A percentile compares a stretch with the other conserved stretches of the same genome.
Evolutionary conservation across 768 basidiomycete genomes (phyloP).

Genomic region (Steccherinum ochraceum): DNA sequence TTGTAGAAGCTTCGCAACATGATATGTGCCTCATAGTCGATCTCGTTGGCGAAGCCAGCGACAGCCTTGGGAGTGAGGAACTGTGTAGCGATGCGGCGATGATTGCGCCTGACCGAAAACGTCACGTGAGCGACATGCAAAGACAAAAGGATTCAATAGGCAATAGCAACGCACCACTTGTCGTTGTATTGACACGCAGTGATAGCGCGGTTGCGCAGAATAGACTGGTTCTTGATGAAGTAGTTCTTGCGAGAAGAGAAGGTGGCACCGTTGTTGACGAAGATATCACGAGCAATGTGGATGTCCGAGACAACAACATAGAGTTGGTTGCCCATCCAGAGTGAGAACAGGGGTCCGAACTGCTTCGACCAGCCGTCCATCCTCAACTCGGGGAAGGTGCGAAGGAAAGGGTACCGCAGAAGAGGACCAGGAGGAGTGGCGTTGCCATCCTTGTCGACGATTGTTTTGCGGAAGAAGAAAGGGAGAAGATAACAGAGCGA

Average conservation of each 20-base stretch:
- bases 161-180: slow-evolving; percentile 24
- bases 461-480: slow-evolving; percentile 14
- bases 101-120: slow-evolving; percentile 27
- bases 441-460: slow-evolving; percentile 18
- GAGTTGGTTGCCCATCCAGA: slow-evolving; percentile 42
- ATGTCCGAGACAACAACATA: slow-evolving; percentile 41
- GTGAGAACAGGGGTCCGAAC: slow-evolving; percentile 38
- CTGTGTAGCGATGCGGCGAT: slow-evolving; percentile 31
- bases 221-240: slow-evolving; percentile 38
- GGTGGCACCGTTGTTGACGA: slow-evolving; percentile 36
- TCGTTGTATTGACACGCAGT: slow-evolving; percentile 38
- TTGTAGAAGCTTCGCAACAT: slow-evolving; percentile 30
- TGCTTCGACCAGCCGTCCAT: slow-evolving; percentile 36
- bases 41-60: slow-evolving; percentile 26
- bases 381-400: slow-evolving; percentile 35
- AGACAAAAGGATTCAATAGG: neutral
- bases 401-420: slow-evolving; percentile 30
- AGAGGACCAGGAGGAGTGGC: slow-evolving; percentile 19
- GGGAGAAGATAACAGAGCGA: slow-evolving; percentile 5
- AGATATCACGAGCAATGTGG: slow-evolving; percentile 35
- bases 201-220: slow-evolving; percentile 36
- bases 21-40: slow-evolving; percentile 26
- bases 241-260: slow-evolving; percentile 39
- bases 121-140: neutral
- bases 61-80: slow-evolving; percentile 29